These are phyloP conservation scores for Pelargonium cotyledonis DNA, from an alignment of 441 rosid genomes.

Conservation along the genomic window DNA sequence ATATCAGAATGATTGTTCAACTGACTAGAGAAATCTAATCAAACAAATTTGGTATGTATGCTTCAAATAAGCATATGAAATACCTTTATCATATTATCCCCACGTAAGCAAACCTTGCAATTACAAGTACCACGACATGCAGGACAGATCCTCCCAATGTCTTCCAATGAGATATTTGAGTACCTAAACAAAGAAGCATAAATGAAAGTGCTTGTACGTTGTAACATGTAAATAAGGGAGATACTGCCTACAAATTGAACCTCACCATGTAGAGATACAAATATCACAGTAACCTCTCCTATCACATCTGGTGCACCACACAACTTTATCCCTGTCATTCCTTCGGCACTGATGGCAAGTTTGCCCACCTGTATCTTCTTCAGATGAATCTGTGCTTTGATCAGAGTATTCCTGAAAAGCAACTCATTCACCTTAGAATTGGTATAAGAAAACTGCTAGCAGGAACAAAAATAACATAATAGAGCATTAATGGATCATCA, in stretches of 20 bases:
- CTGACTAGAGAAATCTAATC: not conserved
- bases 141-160: constrained; percentile 81
- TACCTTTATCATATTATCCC: constrained; percentile 84
- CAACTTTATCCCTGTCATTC: constrained; percentile 51
- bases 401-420: constrained; percentile 61
- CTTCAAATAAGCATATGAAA: constrained; percentile 9
- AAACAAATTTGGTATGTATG: not conserved
- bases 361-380: constrained; percentile 59
- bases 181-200: constrained; percentile 44
- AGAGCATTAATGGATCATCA: constrained; percentile 1
- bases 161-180: constrained; percentile 54
- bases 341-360: constrained; percentile 80
- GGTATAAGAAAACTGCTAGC: not conserved
- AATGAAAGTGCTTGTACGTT: constrained; percentile 11
- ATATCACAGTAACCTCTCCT: constrained; percentile 78
- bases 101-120: constrained; percentile 81
- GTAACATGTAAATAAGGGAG: constrained; percentile 13
- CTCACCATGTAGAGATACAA: constrained; percentile 71
- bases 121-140: constrained; percentile 86
- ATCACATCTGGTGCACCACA: constrained; percentile 75
- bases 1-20: constrained; percentile 21
- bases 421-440: constrained; percentile 17
- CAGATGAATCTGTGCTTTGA: constrained; percentile 52
- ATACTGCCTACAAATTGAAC: constrained; percentile 17
- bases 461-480: not conserved